Conservation (phyloP, 129 eudicot genomes). For the Chrysanthemum makinoi region DNA sequence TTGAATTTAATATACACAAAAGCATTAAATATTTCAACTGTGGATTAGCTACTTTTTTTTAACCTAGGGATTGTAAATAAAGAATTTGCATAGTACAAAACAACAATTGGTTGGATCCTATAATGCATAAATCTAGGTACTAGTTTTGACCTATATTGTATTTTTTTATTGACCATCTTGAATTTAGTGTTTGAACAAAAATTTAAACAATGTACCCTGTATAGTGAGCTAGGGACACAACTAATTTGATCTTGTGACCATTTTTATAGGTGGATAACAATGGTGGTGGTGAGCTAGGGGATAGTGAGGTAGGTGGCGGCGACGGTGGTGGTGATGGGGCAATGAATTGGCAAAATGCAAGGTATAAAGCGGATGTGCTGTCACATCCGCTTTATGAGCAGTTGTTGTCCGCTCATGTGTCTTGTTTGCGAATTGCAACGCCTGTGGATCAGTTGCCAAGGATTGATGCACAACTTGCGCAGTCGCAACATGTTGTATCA, state of each 20-base stretch:
- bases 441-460: slow-evolving; percentile 94
- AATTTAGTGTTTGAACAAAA: slow-evolving; percentile 11
- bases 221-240: background rate
- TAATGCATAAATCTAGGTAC: slow-evolving; percentile 9
- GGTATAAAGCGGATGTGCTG: slow-evolving; percentile 60
- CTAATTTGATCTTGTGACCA: background rate
- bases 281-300: slow-evolving; percentile 34
- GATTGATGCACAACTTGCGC: slow-evolving; percentile 85
- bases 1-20: background rate
- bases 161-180: background rate
- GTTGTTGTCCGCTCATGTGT: slow-evolving; percentile 78
- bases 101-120: slow-evolving; percentile 5
- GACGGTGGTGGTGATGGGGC: slow-evolving; percentile 33
- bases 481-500: slow-evolving; percentile 75
- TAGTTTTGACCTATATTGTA: slow-evolving; percentile 8
- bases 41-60: background rate
- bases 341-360: slow-evolving; percentile 65
- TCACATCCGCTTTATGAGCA: slow-evolving; percentile 78
- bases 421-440: slow-evolving; percentile 79
- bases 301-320: slow-evolving; percentile 27
- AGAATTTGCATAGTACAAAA: background rate
- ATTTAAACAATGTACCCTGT: slow-evolving; percentile 17
- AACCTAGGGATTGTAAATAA: slow-evolving; percentile 20
- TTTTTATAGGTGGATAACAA: slow-evolving; percentile 23
- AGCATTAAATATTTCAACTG: background rate